These are phyloP conservation scores for Ceratonia siliqua DNA, from an alignment of 306 rosid species.

Conservation along the genomic window DNA sequence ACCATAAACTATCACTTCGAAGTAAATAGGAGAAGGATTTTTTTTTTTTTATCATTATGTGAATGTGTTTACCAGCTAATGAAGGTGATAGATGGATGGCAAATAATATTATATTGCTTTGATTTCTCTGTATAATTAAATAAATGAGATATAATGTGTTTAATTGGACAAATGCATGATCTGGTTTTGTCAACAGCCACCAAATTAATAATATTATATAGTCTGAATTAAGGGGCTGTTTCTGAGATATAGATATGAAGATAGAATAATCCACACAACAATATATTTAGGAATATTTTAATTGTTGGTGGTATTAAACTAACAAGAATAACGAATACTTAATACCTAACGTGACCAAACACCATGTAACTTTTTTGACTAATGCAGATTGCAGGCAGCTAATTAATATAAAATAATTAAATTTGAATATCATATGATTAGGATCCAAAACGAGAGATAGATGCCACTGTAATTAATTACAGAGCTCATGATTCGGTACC, in stretches of 20 bases:
- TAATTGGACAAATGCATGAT: conserved; percentile 31
- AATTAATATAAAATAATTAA: too few relatives aligned
- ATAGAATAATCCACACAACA: too few relatives aligned
- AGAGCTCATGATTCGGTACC: conserved; percentile 19
- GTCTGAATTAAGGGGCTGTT: conserved; percentile 11
- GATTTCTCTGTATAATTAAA: not conserved
- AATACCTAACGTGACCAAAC: too few relatives aligned
- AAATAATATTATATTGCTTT: not conserved
- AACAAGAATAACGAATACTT: too few relatives aligned
- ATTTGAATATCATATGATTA: too few relatives aligned
- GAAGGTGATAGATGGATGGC: not conserved
- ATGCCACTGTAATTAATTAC: conserved; percentile 1
- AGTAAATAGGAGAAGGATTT: too few relatives aligned
- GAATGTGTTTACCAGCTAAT: not conserved
- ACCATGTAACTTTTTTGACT: conserved; percentile 42
- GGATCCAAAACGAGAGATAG: too few relatives aligned
- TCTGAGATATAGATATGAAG: too few relatives aligned
- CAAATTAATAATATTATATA: not conserved
- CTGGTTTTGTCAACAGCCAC: conserved; percentile 3
- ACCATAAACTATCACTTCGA: too few relatives aligned
- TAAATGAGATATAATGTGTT: not conserved
- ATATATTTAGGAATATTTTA: too few relatives aligned
- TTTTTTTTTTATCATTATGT: not conserved
- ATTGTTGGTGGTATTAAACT: too few relatives aligned
- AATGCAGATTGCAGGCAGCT: too few relatives aligned